Base-by-base conservation (phyloP, 176 grass and related monocot genomes). In the Carex parvula region DNA sequence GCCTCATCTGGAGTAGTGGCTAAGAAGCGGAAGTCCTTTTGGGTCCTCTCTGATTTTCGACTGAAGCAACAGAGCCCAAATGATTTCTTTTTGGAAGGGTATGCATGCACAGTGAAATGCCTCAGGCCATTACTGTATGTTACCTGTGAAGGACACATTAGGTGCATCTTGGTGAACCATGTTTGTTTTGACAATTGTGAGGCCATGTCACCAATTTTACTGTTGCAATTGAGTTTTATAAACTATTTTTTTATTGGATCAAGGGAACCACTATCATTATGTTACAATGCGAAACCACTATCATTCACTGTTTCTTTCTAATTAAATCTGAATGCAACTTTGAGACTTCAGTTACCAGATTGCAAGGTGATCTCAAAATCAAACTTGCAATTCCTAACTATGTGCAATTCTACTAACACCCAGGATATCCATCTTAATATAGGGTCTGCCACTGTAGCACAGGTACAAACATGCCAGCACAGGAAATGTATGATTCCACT, bases 51-150 rank as follows among this genome's bases (percentile, higher is more conserved):
- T 79, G 83, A 83, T 86, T 95, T 95, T 81, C 85, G 55, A 85
- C 41, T 29, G 4, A 99, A 89, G 30, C 92, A 91, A 88, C 85
- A 92, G 80, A 97, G 77, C 66, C 87, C 92, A 83, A 79, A 89
- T 20, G 86, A 87, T 64, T 90, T 99, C 85, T 87, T 90, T 59
- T 89, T 90, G 80, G 80, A 84, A 73, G 89, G 93, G 73, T 89
- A 99, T 81, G 93, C 86, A 84, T 99, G 96, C 32, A 99, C 65
- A 79, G 78, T 93, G 77, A 99, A 99, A 85, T 93, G 78, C 67
- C 90, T 85, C 35, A 85, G 66, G 7, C 93, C 91, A 52, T 84
- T 79, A 90, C 33, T 91, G 77, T 98, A 93, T 65, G 95, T 94
- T 55, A 98, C 89, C 95, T 98, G 88, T 79, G 53, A 78, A 57